Conservation (phyloP, 805 yeast species). For the Ogataea saltuana region DNA sequence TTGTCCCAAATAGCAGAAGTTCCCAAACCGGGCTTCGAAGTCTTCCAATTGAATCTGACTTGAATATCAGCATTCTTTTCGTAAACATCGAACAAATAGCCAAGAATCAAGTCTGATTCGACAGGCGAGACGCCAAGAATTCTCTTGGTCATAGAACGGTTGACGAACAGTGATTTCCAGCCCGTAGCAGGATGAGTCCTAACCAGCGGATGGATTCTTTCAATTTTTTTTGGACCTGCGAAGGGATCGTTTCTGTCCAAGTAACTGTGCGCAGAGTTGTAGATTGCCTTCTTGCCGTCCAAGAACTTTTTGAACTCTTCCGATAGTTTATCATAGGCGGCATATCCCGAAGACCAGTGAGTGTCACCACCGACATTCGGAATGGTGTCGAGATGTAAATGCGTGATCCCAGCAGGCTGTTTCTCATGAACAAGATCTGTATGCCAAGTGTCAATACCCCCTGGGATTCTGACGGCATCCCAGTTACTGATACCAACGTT, state of each 20-base stretch:
- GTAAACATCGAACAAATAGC: slow-evolving; percentile 41
- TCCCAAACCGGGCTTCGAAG: slow-evolving; percentile 40
- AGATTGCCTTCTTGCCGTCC: slow-evolving; percentile 51
- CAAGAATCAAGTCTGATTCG: slow-evolving; percentile 49
- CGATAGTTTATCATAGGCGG: slow-evolving; percentile 54
- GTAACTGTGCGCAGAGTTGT: slow-evolving; percentile 41
- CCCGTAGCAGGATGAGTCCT: slow-evolving; percentile 70
- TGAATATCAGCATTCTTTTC: slow-evolving; percentile 56
- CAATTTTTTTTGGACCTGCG: slow-evolving; percentile 47
- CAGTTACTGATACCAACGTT: slow-evolving; percentile 18
- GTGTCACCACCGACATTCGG: slow-evolving; percentile 57
- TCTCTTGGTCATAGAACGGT: slow-evolving; percentile 49
- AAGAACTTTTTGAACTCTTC: slow-evolving; percentile 49
- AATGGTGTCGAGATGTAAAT: slow-evolving; percentile 50
- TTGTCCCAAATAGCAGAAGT: slow-evolving; percentile 51
- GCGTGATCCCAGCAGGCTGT: slow-evolving; percentile 57
- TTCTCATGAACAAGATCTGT: slow-evolving; percentile 52
- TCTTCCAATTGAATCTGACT: slow-evolving; percentile 52
- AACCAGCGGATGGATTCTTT: slow-evolving; percentile 58
- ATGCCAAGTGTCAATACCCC: slow-evolving; percentile 42
- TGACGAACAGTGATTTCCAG: slow-evolving; percentile 56
- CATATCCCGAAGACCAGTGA: slow-evolving; percentile 55
- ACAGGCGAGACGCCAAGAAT: slow-evolving; percentile 53
- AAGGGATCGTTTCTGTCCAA: slow-evolving; percentile 44
- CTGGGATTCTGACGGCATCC: slow-evolving; percentile 11